phyloP scores from a whole-genome alignment of 345 rosid genomes.

The Jatropha curcas region DNA sequence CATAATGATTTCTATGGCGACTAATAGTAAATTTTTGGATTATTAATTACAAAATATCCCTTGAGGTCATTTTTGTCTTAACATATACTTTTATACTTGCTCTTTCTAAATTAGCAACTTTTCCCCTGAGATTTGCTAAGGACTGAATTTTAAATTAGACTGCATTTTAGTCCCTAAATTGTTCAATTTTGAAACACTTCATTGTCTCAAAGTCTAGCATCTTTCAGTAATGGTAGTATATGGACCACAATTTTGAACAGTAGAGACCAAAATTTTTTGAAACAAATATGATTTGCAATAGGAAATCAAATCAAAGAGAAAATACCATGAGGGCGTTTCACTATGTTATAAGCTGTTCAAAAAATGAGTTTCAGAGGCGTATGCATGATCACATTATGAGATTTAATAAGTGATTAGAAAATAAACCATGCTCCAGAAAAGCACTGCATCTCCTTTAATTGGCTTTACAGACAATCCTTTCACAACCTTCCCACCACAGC shows the following conservation, averaged over 20 bases:
- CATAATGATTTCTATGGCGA: not conserved
- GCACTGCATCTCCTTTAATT: conserved; percentile 81
- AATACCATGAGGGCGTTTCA: not conserved
- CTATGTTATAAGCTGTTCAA: not conserved
- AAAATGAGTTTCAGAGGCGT: not conserved
- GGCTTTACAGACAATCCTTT: conserved; percentile 91
- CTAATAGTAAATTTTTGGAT: not conserved
- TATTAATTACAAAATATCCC: too few relatives aligned
- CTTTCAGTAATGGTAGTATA: too few relatives aligned
- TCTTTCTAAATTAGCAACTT: too few relatives aligned
- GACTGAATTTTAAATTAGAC: too few relatives aligned
- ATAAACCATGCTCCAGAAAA: conserved; percentile 99
- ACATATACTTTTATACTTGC: too few relatives aligned
- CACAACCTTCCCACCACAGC: conserved; percentile 74
- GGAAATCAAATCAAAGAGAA: not conserved
- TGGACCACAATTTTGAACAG: too few relatives aligned
- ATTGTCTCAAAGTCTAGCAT: too few relatives aligned
- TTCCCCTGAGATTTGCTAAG: too few relatives aligned
- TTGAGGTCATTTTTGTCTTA: too few relatives aligned
- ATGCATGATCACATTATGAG: not conserved
- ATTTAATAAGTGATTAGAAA: conserved; percentile 14
- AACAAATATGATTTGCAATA: not conserved
- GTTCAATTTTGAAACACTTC: too few relatives aligned
- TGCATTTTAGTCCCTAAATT: too few relatives aligned
- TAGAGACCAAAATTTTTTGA: not conserved